Evolutionary conservation across 345 rosid genomes (phyloP).

Genomic region (Erucastrum elatum): DNA sequence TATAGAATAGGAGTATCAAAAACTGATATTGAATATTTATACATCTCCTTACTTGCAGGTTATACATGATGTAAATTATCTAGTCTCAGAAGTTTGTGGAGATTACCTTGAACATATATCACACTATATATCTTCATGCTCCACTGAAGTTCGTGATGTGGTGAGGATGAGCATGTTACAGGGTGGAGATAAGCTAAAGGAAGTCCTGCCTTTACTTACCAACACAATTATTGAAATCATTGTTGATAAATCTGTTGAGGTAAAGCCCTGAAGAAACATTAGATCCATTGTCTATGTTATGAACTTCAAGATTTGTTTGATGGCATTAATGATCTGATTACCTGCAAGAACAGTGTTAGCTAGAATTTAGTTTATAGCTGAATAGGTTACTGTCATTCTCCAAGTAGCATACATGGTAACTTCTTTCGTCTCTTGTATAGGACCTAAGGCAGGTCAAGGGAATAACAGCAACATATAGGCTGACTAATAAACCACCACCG

Average conservation of each 20-base stretch:
- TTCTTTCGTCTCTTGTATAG: constrained; percentile 39
- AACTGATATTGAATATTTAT: constrained; percentile 26
- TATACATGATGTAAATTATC: constrained; percentile 93
- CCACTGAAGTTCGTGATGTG: constrained; percentile 62
- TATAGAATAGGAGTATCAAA: background rate
- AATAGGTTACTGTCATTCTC: constrained; percentile 1
- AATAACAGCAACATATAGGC: constrained; percentile 84
- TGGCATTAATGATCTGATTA: background rate
- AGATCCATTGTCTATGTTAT: background rate
- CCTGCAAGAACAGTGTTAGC: background rate
- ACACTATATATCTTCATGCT: constrained; percentile 72
- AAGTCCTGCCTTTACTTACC: constrained; percentile 55
- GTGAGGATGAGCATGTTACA: constrained; percentile 77
- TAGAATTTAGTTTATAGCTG: constrained; percentile 6
- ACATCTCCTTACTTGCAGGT: constrained; percentile 59
- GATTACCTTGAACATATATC: constrained; percentile 62
- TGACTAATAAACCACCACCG: constrained; percentile 95
- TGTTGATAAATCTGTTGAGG: constrained; percentile 92
- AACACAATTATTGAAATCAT: constrained; percentile 61
- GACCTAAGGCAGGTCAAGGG: constrained; percentile 86
- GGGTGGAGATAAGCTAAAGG: constrained; percentile 61
- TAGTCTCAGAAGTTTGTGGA: constrained; percentile 67
- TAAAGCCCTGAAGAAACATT: constrained; percentile 35
- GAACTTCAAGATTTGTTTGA: background rate
- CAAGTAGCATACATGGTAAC: background rate